Evolutionary conservation across 1,139 yeast species (phyloP).

Genomic region (Scheffersomyces stambukii): DNA sequence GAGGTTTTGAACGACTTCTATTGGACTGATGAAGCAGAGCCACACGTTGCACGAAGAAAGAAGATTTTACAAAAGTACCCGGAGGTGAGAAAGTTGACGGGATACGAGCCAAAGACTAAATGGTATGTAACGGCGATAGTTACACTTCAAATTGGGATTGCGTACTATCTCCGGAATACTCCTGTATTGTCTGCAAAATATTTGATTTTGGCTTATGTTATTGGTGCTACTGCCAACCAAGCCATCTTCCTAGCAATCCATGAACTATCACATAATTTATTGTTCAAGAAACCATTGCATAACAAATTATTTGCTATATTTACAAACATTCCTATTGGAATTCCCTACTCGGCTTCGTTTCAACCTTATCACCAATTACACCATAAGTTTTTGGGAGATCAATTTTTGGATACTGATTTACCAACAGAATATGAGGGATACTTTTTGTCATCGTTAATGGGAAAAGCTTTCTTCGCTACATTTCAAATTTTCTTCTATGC

Average conservation of each 20-base stretch:
- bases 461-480: slow-evolving; percentile 87
- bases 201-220: slow-evolving; percentile 60
- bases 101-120: slow-evolving; percentile 83
- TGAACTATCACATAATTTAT: slow-evolving; percentile 79
- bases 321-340: slow-evolving; percentile 80
- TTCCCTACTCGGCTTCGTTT: slow-evolving; percentile 88
- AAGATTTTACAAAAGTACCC: slow-evolving; percentile 73
- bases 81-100: slow-evolving; percentile 73
- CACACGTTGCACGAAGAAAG: slow-evolving; percentile 73
- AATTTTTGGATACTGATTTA: slow-evolving; percentile 76
- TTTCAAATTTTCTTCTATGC: slow-evolving; percentile 89
- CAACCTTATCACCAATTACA: slow-evolving; percentile 90
- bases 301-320: slow-evolving; percentile 76
- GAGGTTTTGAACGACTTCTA: slow-evolving; percentile 57
- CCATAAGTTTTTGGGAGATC: slow-evolving; percentile 90
- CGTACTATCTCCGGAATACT: slow-evolving; percentile 56
- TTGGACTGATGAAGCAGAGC: slow-evolving; percentile 82
- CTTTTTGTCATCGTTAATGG: slow-evolving; percentile 69
- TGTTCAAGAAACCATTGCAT: slow-evolving; percentile 74
- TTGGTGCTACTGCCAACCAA: slow-evolving; percentile 86
- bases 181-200: slow-evolving; percentile 53
- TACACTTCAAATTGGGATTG: slow-evolving; percentile 55
- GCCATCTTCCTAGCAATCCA: slow-evolving; percentile 85
- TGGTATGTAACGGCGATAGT: slow-evolving; percentile 68
- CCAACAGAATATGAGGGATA: slow-evolving; percentile 79